Evolutionary conservation across 805 yeast species (phyloP), one percentile per base, ranked within the genome.

Genomic region (Hanseniaspora pseudoguilliermondii): DNA sequence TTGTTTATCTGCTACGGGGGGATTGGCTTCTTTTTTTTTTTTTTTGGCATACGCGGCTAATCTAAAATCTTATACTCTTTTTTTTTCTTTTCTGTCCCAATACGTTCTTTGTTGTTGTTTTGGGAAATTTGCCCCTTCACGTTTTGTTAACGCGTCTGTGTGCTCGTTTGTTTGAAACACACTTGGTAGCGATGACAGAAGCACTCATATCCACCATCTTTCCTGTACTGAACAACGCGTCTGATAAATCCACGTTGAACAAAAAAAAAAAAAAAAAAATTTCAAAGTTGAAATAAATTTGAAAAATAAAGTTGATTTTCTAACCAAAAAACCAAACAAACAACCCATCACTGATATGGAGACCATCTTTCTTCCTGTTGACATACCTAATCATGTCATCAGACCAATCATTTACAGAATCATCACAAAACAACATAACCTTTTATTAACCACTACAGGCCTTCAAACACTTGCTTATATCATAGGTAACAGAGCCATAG

Each of bases 321-420:
- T 7, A 16, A n/a, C n/a, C n/a, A n/a, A n/a, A n/a, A n/a, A 43
- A 34, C 9, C 47, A 25, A 25, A 15, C 20, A 21, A 10, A 35
- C 41, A 11, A 47, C 32, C 6, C 13, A 21, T 11, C 32, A 27
- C 43, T 29, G 34, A 16, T 10, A 42, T 23, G 35, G 29, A 41
- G 2, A 34, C 13, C 16, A 25, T 51, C 2, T 43, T 51, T n/a
- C 38, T 51, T 25, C 97, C 97, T 0, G 82, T 87, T 2, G 76
- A 77, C 57, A 78, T 91, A 1, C 85, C 82, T 54, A 87, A 96
- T 0, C 79, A 91, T 0, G 86, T 86, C 63, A 72, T 93, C 46
- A 77, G 98, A 47, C 98, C 98, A 0, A 71, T 91, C 49, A 97
- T 97, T 0, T 93, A 90, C 67, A 74, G 98, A 42, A 79, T 91